Evolutionary conservation across 202 grass and related monocot species (phyloP), one percentile per base, ranked within the genome.

Genomic region (Digitaria exilis): DNA sequence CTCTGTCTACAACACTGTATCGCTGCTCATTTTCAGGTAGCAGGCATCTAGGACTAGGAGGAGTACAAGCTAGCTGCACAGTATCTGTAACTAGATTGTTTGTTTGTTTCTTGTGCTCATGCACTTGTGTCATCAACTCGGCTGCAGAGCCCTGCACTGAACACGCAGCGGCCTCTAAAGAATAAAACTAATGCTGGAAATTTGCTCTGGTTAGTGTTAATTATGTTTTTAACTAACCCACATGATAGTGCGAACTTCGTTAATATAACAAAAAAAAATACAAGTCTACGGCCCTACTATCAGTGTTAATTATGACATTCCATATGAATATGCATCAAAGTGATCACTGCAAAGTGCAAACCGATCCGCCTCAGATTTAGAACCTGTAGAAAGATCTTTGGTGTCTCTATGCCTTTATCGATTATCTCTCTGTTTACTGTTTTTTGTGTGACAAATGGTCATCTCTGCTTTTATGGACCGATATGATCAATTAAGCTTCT

Each of bases 1-100:
- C 71, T 31, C 62, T 76, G 37, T 60, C 37, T 57, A 49, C 24
- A 49, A 46, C 37, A 48, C 69, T 65, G 46, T 75, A 44, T 65
- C 2, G 46, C 73, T 88, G 48, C 59, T 51, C 69, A 69, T 68
- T 87, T 68, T 87, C 70, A 81, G 28, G 71, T 9, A 51, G 75
- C 74, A 84, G n/a, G 48, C 80, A 73, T 59, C 86, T 83, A 74
- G 45, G 48, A 43, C 24, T 7, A 54, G 54, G 1, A 70, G n/a
- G 24, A 44, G 34, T 72, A 83, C 49, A 68, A 49, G 57, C 35
- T 59, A 69, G n/a, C 56, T 24, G 71, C 74, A 79, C 67, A 75
- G 81, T 80, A 51, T 84, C 81, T 50, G 59, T 75, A 84, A 88
- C 86, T 79, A 88, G 74, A 88, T 83, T 76, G 81, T 62, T 80